Evolutionary conservation across 2,329 filamentous ascomycete species (phyloP).

Genomic region (Exophiala bonariae): DNA sequence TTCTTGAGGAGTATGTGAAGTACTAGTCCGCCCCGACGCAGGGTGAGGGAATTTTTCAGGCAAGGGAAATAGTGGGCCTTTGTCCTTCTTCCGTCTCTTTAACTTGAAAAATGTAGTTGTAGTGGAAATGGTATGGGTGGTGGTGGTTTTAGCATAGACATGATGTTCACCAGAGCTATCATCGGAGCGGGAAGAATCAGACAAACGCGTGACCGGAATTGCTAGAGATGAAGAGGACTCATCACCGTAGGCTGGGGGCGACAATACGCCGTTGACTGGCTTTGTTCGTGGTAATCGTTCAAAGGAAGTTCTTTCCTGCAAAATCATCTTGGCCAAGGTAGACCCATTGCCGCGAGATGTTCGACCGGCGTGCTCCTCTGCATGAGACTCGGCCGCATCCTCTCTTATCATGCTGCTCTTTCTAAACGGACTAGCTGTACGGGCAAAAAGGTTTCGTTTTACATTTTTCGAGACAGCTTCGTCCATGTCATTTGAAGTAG

Average conservation of each 20-base stretch:
- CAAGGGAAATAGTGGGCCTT: slow-evolving; percentile 81
- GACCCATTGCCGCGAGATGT: slow-evolving; percentile 3
- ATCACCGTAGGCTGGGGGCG: slow-evolving; percentile 62
- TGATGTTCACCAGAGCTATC: slow-evolving; percentile 71
- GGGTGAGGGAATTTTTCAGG: slow-evolving; percentile 66
- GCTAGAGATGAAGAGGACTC: slow-evolving; percentile 63
- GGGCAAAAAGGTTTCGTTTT: slow-evolving; percentile 19
- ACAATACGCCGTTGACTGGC: slow-evolving; percentile 42
- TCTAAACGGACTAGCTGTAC: slow-evolving; percentile 22
- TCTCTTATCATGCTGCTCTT: slow-evolving; percentile 12
- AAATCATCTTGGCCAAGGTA: background rate
- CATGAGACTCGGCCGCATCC: slow-evolving; percentile 30
- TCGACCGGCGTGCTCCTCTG: slow-evolving; percentile 7
- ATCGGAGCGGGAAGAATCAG: slow-evolving; percentile 89
- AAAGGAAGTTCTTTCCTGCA: slow-evolving; percentile 15
- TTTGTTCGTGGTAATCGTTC: slow-evolving; percentile 16
- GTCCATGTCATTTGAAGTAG: slow-evolving; percentile 65
- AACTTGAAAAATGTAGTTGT: slow-evolving; percentile 79
- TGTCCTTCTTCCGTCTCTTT: slow-evolving; percentile 68
- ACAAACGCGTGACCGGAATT: slow-evolving; percentile 65
- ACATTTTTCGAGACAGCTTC: slow-evolving; percentile 36
- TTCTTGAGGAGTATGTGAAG: slow-evolving; percentile 40
- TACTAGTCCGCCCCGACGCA: slow-evolving; percentile 39
- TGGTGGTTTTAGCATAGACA: slow-evolving; percentile 60
- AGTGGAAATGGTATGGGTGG: slow-evolving; percentile 64